Percentiles rank a stretch among this genome's conserved stretches.
Conservation (phyloP, 139 green algal genomes). For the Ulvella scutata region DNA sequence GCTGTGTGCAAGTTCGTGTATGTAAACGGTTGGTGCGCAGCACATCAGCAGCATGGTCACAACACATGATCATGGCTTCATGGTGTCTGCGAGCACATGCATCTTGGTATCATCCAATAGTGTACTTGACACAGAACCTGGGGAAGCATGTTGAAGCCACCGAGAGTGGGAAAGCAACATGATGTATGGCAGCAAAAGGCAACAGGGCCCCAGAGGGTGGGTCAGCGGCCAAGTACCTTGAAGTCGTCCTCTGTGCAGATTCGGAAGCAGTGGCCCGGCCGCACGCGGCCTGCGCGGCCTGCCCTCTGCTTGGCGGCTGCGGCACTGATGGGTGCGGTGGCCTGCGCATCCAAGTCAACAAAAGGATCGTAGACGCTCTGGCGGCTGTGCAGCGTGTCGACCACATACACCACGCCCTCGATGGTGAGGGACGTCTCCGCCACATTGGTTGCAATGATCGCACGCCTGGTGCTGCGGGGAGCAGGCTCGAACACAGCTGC, state of each 20-base stretch:
- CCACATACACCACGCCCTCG: slow-evolving; percentile 66
- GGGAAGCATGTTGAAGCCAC: too few relatives aligned
- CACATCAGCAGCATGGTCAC: too few relatives aligned
- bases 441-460: slow-evolving; percentile 80
- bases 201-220: not conserved
- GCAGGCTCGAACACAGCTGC: slow-evolving; percentile 40
- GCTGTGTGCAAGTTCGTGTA: too few relatives aligned
- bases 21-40: too few relatives aligned
- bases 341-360: slow-evolving; percentile 38
- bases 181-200: not conserved
- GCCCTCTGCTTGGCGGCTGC: slow-evolving; percentile 40
- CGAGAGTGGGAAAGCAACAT: too few relatives aligned
- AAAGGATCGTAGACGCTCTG: slow-evolving; percentile 61
- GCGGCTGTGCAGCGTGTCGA: slow-evolving; percentile 78
- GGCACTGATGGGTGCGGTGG: slow-evolving; percentile 30
- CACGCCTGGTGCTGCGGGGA: slow-evolving; percentile 51
- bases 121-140: too few relatives aligned
- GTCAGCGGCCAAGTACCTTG: not conserved
- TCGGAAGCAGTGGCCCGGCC: slow-evolving; percentile 67
- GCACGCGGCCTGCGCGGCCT: slow-evolving; percentile 56
- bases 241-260: slow-evolving; percentile 66
- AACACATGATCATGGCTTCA: too few relatives aligned
- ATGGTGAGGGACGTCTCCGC: slow-evolving; percentile 54
- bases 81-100: too few relatives aligned
- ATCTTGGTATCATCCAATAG: too few relatives aligned